Base-by-base conservation (phyloP, 495 filamentous ascomycete genomes). In the Penicillium subrubescens region DNA sequence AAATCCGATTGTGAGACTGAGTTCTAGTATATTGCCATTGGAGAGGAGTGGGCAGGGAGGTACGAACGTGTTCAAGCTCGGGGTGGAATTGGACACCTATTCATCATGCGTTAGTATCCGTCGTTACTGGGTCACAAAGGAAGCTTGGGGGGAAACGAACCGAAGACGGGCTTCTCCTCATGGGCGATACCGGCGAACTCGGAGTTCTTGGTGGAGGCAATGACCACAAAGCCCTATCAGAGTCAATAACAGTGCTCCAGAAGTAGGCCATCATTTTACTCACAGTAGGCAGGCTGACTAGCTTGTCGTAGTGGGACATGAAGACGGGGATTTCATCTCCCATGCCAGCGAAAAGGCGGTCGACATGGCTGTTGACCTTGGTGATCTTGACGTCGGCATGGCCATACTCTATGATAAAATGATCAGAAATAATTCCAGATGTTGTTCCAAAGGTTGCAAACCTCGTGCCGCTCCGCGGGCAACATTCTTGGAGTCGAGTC, bases 231-330 rank as follows among this genome's bases (percentile, higher is more conserved):
- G 2, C 44, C 70, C 67, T 64, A 57, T 43, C 6, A 11, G 39
- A 33, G 48, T 69, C 57, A 69, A 60, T 50, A 55, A 56, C 1
- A 44, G n/a, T 55, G 25, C 34, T 34, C 5, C 1, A 31, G 44
- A 60, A 34, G 15, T 57, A 51, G 5, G 5, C 14, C 17, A 41
- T 63, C 15, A 64, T 57, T 57, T 35, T 4, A 60, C 68, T 61
- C 43, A 71, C 69, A 2, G 53, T 35, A 48, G 71, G 71, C 59
- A 73, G 54, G 60, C n/a, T 71, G n/a, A 57, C 21, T 11, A 73
- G 71, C 69, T 73, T 73, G 57, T 73, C 71, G 15, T 29, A 60
- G 64, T 73, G 71, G 21, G 71, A 73, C 71, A 73, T 73, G 34
- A 60, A 73, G n/a, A 70, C 69, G 19, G 69, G 31, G 27, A 74